phyloP scores from a whole-genome alignment of 2,329 filamentous ascomycete species.

The Aspergillus unguis region DNA sequence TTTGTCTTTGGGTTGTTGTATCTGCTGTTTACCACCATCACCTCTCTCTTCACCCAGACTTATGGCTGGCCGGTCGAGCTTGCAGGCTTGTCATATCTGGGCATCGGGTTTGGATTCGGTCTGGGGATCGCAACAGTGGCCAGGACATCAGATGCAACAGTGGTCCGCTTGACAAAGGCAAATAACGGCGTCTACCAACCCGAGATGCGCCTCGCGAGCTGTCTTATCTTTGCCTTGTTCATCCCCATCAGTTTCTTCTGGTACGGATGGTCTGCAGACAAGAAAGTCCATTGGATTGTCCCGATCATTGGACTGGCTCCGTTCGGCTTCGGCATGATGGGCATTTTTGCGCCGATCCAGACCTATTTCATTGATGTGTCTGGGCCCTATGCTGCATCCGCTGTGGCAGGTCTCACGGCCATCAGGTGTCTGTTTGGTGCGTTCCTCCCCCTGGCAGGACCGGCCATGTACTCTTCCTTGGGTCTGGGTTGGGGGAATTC shows the following conservation, averaged over 20 bases:
- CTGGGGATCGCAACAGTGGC: constrained; percentile 49
- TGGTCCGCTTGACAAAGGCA: constrained; percentile 41
- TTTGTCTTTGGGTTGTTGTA: constrained; percentile 53
- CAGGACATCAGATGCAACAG: constrained; percentile 49
- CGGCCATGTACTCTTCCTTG: constrained; percentile 2
- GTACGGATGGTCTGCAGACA: constrained; percentile 56
- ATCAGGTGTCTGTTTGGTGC: constrained; percentile 21
- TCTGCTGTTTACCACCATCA: constrained; percentile 44
- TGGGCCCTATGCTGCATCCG: constrained; percentile 23
- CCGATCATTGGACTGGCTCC: constrained; percentile 51
- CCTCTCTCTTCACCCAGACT: constrained; percentile 52
- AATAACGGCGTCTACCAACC: constrained; percentile 47
- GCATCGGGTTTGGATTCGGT: constrained; percentile 60
- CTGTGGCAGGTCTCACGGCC: constrained; percentile 20
- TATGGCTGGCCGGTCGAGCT: constrained; percentile 57
- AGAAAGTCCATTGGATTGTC: constrained; percentile 51
- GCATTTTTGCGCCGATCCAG: constrained; percentile 30
- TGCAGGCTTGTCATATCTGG: constrained; percentile 61
- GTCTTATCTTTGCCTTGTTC: constrained; percentile 51
- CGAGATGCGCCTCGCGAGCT: constrained; percentile 61
- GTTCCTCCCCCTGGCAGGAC: constrained; percentile 35
- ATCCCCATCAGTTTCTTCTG: constrained; percentile 53
- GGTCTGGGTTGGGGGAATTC: neutral
- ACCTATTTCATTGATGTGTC: constrained; percentile 38
- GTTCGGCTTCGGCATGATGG: constrained; percentile 43